A percentile compares a stretch with the other conserved stretches of the same genome.
These are phyloP conservation scores for Xylariaceae sp. DNA, from an alignment of 2,329 filamentous ascomycete species.

Conservation along the genomic window DNA sequence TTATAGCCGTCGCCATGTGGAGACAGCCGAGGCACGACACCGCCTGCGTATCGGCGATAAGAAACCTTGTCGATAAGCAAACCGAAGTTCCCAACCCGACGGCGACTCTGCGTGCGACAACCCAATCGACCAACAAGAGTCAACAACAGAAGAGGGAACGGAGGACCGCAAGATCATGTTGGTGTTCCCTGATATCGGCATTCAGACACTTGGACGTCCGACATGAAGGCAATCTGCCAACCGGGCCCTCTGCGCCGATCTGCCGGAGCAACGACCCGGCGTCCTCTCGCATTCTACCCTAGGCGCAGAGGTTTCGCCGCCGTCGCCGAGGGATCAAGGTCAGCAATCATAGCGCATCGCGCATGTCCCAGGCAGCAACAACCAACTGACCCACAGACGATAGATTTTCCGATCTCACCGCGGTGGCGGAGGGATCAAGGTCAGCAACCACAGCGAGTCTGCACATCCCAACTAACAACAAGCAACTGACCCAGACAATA, in stretches of 20 bases:
- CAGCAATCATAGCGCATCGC: constrained; percentile 2
- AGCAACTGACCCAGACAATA: constrained; percentile 1
- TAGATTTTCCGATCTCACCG: constrained; percentile 79
- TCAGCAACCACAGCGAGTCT: constrained; percentile 15
- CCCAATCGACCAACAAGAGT: background rate
- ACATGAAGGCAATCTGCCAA: constrained; percentile 34
- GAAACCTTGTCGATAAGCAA: constrained; percentile 3
- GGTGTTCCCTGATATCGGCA: background rate
- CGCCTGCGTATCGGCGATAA: constrained; percentile 1
- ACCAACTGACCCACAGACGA: background rate
- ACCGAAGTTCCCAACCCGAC: background rate
- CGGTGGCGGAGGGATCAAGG: constrained; percentile 32
- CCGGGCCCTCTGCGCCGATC: constrained; percentile 30
- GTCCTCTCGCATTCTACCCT: constrained; percentile 11
- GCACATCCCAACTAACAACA: background rate
- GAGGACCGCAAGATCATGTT: background rate
- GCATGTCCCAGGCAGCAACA: background rate
- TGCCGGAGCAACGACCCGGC: constrained; percentile 17
- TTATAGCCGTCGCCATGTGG: too few species aligned
- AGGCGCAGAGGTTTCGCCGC: constrained; percentile 31
- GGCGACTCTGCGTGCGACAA: background rate
- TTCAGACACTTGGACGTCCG: background rate
- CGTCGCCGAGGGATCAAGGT: constrained; percentile 33
- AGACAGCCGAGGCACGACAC: background rate
- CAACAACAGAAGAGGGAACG: too few species aligned